Percentiles rank a stretch among this genome's conserved stretches.
Conservation (phyloP, 352 stramenopile species). For the Phytophthora hibernalis region DNA sequence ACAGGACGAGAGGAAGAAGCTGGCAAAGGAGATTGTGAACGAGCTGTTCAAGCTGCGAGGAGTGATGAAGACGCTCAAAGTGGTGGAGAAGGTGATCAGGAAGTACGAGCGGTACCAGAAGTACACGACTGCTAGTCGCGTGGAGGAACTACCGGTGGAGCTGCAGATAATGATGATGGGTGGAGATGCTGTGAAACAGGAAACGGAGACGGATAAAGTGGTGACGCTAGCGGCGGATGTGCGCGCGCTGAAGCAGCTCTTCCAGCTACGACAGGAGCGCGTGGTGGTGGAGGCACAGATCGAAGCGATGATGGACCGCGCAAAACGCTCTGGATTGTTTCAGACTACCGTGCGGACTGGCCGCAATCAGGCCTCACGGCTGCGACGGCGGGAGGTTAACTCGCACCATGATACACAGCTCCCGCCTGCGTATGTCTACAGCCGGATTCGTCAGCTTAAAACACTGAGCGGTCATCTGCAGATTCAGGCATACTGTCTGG, state of each 20-base stretch:
- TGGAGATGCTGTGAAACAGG: constrained; percentile 7
- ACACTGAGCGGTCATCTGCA: constrained; percentile 94
- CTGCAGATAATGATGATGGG: constrained; percentile 50
- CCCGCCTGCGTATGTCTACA: constrained; percentile 76
- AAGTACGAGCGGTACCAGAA: constrained; percentile 76
- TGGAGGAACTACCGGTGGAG: constrained; percentile 63
- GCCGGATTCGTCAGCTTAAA: constrained; percentile 79
- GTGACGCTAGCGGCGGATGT: constrained; percentile 73
- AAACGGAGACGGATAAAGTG: constrained; percentile 41
- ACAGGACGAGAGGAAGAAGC: constrained; percentile 43
- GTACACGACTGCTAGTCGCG: constrained; percentile 52
- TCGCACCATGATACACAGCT: constrained; percentile 40
- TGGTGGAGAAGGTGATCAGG: constrained; percentile 72
- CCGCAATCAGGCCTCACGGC: constrained; percentile 61
- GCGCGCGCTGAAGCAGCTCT: constrained; percentile 74
- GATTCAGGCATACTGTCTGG: constrained; percentile 96
- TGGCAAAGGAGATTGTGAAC: constrained; percentile 68
- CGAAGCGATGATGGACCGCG: constrained; percentile 43
- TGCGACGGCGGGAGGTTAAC: constrained; percentile 63
- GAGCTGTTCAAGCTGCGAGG: constrained; percentile 49
- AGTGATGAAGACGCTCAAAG: constrained; percentile 55
- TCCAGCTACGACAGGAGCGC: constrained; percentile 68
- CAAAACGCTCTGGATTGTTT: constrained; percentile 53
- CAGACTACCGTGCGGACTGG: constrained; percentile 54
- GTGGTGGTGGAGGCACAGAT: constrained; percentile 41